phyloP scores from a whole-genome alignment of 805 yeast species.

The Yarrowia sp. region DNA sequence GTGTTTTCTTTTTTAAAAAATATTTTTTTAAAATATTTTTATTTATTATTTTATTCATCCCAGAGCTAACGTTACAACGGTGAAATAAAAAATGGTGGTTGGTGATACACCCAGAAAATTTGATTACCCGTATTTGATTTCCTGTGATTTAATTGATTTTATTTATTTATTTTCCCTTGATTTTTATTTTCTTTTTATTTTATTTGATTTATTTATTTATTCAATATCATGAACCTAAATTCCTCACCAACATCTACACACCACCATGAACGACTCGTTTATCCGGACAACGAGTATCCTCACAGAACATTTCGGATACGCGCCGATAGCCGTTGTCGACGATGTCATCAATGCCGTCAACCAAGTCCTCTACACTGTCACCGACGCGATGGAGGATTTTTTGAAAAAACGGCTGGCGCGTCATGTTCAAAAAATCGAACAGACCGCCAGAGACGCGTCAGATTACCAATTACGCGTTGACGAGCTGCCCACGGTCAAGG shows the following conservation, averaged over 20 bases:
- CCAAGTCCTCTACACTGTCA: constrained; percentile 76
- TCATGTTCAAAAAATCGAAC: constrained; percentile 26
- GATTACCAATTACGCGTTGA: constrained; percentile 25
- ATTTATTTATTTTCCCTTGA: not conserved
- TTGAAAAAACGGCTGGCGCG: constrained; percentile 45
- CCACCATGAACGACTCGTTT: constrained; percentile 21
- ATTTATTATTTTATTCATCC: too few species aligned
- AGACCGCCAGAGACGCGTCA: constrained; percentile 31
- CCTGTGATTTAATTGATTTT: not conserved
- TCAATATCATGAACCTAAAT: too few species aligned
- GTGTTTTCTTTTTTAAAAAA: too few species aligned
- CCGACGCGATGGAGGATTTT: constrained; percentile 71
- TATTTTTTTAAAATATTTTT: too few species aligned
- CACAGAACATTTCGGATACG: constrained; percentile 83
- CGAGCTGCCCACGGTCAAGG: constrained; percentile 38
- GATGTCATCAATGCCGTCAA: constrained; percentile 87
- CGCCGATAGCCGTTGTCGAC: constrained; percentile 79
- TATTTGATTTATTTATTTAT: too few species aligned
- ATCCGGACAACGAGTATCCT: constrained; percentile 49
- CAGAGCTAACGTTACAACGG: too few species aligned
- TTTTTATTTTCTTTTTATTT: too few species aligned
- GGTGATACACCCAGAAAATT: too few species aligned
- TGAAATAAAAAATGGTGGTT: too few species aligned
- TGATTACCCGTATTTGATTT: too few species aligned
- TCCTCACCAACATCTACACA: not conserved